These are phyloP conservation scores for Podaxis mareebaensis DNA, from an alignment of 768 basidiomycete species.

Conservation along the genomic window DNA sequence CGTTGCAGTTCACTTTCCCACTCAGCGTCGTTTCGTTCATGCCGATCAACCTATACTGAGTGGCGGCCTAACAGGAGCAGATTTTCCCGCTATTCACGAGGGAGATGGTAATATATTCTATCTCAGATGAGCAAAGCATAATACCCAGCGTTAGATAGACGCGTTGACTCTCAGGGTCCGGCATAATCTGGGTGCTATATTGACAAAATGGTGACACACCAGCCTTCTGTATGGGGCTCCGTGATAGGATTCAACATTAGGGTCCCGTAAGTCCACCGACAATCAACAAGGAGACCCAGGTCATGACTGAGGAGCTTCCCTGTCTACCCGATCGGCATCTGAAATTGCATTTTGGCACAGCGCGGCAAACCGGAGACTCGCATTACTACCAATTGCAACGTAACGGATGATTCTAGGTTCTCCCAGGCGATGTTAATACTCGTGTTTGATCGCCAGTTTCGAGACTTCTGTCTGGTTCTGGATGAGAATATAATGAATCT, in stretches of 20 bases:
- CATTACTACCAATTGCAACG: not conserved
- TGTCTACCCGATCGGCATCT: not conserved
- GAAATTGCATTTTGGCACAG: not conserved
- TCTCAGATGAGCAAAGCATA: not conserved
- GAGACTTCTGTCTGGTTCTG: not conserved
- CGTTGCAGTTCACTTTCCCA: not conserved
- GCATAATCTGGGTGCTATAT: not conserved
- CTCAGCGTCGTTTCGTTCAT: not conserved
- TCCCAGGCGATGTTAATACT: not conserved
- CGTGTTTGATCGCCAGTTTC: not conserved
- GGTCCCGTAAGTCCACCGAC: slow-evolving; percentile 12
- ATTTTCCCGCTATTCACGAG: not conserved
- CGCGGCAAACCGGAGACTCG: not conserved
- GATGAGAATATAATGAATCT: not conserved
- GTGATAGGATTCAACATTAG: slow-evolving; percentile 11
- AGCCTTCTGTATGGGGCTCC: not conserved
- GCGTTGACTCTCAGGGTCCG: not conserved
- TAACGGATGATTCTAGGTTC: not conserved
- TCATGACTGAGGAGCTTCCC: no score
- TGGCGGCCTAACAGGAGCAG: not conserved
- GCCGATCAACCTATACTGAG: not conserved
- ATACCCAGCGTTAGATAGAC: not conserved
- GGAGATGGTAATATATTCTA: not conserved
- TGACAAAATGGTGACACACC: slow-evolving; percentile 4
- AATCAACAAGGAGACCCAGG: not conserved